Evolutionary conservation across 805 yeast genomes (phyloP).

Genomic region (Sugiyamaella chiloensis): DNA sequence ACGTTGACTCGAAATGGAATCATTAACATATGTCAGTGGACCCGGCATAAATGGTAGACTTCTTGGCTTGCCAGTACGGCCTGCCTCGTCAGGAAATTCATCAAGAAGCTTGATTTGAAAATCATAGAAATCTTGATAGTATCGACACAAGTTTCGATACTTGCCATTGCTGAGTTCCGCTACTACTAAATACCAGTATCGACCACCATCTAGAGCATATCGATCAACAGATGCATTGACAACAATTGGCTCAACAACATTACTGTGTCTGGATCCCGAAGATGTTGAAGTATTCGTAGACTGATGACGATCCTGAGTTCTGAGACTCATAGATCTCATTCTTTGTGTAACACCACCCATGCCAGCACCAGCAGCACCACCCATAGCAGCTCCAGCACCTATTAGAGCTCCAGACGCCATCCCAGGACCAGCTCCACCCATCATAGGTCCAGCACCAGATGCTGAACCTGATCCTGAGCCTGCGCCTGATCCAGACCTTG

Average conservation of each 20-base stretch:
- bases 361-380: neutral
- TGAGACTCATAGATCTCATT: constrained; percentile 3
- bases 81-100: constrained; percentile 88
- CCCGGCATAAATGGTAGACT: constrained; percentile 94
- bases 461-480: neutral
- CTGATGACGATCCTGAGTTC: neutral
- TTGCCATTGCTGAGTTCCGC: constrained; percentile 69
- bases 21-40: constrained; percentile 88
- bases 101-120: constrained; percentile 81
- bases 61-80: constrained; percentile 73
- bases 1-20: constrained; percentile 57
- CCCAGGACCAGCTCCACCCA: neutral
- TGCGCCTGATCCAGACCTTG: neutral
- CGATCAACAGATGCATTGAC: constrained; percentile 73
- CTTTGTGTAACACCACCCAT: neutral
- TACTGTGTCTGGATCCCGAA: neutral
- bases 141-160: constrained; percentile 71
- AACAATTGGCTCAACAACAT: constrained; percentile 34
- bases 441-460: neutral
- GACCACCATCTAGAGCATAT: constrained; percentile 75
- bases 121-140: constrained; percentile 94
- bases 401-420: too few relatives aligned
- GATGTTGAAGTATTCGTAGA: constrained; percentile 1
- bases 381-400: neutral
- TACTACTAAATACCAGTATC: constrained; percentile 81